Percentiles rank a stretch among this genome's conserved stretches.
phyloP scores from a whole-genome alignment of 2,329 filamentous ascomycete genomes.

The Pyricularia grisea region DNA sequence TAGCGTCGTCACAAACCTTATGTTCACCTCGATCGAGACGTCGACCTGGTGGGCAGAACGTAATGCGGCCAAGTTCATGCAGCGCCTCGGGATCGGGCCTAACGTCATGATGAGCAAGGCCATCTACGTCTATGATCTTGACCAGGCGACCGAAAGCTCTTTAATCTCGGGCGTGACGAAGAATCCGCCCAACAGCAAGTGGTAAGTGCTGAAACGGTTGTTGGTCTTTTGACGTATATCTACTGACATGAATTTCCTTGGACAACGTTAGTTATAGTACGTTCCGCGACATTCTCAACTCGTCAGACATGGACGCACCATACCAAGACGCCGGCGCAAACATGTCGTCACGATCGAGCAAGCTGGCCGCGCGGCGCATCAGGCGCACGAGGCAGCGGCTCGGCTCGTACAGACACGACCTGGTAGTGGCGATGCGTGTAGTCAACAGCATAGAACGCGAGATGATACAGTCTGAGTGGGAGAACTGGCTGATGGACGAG shows the following conservation, averaged over 20 bases:
- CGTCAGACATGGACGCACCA: slow-evolving; percentile 47
- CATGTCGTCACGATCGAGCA: slow-evolving; percentile 37
- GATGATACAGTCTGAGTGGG: slow-evolving; percentile 81
- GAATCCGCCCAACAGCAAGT: slow-evolving; percentile 38
- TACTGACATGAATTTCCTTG: neutral
- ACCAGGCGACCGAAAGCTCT: slow-evolving; percentile 43
- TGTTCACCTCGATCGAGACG: slow-evolving; percentile 65
- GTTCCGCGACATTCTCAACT: slow-evolving; percentile 49
- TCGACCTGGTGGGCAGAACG: slow-evolving; percentile 81
- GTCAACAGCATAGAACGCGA: slow-evolving; percentile 85
- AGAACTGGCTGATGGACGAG: slow-evolving; percentile 83
- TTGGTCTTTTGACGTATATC: neutral
- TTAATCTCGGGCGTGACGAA: slow-evolving; percentile 16
- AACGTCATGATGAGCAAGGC: slow-evolving; percentile 75
- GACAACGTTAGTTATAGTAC: slow-evolving; percentile 39
- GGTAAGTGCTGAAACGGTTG: slow-evolving; percentile 22
- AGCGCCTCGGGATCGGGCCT: slow-evolving; percentile 67
- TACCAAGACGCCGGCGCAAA: slow-evolving; percentile 41
- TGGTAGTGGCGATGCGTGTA: slow-evolving; percentile 85
- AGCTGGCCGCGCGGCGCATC: slow-evolving; percentile 53
- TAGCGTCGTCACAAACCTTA: slow-evolving; percentile 64
- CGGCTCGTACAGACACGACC: slow-evolving; percentile 76
- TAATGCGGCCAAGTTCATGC: slow-evolving; percentile 73
- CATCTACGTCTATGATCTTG: slow-evolving; percentile 74
- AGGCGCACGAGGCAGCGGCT: slow-evolving; percentile 75